Conservation (phyloP, 345 rosid genomes). For the Nasturtium officinale region DNA sequence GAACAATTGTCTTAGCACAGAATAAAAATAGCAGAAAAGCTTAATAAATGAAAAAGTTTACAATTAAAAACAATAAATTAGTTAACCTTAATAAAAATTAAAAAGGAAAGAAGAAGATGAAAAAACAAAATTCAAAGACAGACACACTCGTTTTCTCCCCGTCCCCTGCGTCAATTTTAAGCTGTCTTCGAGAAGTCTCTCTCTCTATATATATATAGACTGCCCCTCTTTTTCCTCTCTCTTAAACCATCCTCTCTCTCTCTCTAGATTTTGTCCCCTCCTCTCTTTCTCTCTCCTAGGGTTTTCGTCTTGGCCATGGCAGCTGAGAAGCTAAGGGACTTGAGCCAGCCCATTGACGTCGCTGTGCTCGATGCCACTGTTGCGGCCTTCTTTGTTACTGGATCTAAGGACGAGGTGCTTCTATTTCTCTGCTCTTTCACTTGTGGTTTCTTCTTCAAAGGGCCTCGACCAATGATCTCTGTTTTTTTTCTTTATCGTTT, state of each 20-base stretch:
- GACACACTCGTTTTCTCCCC: constrained; percentile 23
- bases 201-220: constrained; percentile 16
- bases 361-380: constrained; percentile 91
- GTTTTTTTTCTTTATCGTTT: neutral
- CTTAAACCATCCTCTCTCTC: constrained; percentile 25
- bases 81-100: neutral
- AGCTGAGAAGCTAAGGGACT: constrained; percentile 93
- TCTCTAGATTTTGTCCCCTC: constrained; percentile 43
- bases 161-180: constrained; percentile 78
- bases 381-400: constrained; percentile 99
- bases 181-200: constrained; percentile 56
- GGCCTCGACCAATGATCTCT: constrained; percentile 3
- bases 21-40: neutral
- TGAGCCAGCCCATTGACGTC: constrained; percentile 95
- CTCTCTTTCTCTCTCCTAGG: constrained; percentile 52
- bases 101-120: constrained; percentile 21
- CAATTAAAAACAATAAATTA: neutral
- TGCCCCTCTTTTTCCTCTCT: constrained; percentile 28
- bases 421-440: constrained; percentile 29
- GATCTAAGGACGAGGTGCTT: constrained; percentile 99
- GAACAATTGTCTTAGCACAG: neutral
- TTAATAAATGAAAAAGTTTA: neutral
- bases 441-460: neutral
- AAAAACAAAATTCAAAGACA: constrained; percentile 39
- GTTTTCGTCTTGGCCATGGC: constrained; percentile 73